Evolutionary conservation across 1,284 basidiomycete species (phyloP).

Genomic region (Papiliotrema fonsecae): DNA sequence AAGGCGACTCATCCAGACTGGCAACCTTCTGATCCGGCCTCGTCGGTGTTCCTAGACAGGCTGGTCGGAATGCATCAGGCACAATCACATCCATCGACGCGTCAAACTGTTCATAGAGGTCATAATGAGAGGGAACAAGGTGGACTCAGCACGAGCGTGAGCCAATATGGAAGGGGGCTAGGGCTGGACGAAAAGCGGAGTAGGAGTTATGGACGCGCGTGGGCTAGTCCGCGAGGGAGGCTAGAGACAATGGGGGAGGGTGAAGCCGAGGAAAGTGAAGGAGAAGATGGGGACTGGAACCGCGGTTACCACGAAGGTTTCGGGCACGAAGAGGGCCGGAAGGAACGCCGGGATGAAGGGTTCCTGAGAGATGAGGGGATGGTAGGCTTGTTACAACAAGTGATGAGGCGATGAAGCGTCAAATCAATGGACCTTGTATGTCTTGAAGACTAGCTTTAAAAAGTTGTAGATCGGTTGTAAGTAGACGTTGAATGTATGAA

Average conservation of each 20-base stretch:
- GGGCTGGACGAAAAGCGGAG: slow-evolving; percentile 10
- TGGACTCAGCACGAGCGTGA: not conserved
- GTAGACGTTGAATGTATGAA: no score
- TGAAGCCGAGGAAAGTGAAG: slow-evolving; percentile 15
- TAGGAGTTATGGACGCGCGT: slow-evolving; percentile 22
- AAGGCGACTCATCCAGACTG: slow-evolving; percentile 92
- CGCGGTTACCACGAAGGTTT: slow-evolving; percentile 1
- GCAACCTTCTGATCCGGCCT: slow-evolving; percentile 79
- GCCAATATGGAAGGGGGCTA: slow-evolving; percentile 11
- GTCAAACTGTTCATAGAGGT: no score
- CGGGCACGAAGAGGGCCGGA: slow-evolving; percentile 11
- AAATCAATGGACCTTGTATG: not conserved
- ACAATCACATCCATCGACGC: not conserved
- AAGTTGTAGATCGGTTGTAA: not conserved
- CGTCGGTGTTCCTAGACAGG: slow-evolving; percentile 76
- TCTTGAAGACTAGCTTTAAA: not conserved
- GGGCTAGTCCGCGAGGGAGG: slow-evolving; percentile 20
- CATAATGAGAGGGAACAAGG: no score
- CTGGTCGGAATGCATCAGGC: slow-evolving; percentile 60
- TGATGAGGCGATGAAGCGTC: slow-evolving; percentile 27
- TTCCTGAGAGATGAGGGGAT: slow-evolving; percentile 39
- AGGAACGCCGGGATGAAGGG: slow-evolving; percentile 19
- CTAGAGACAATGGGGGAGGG: slow-evolving; percentile 13
- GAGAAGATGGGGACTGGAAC: slow-evolving; percentile 14
- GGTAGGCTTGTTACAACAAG: slow-evolving; percentile 41